A percentile compares a stretch with the other conserved stretches of the same genome.
These are phyloP conservation scores for Effrenium voratum DNA, from an alignment of 73 alveolate species.

Conservation along the genomic window DNA sequence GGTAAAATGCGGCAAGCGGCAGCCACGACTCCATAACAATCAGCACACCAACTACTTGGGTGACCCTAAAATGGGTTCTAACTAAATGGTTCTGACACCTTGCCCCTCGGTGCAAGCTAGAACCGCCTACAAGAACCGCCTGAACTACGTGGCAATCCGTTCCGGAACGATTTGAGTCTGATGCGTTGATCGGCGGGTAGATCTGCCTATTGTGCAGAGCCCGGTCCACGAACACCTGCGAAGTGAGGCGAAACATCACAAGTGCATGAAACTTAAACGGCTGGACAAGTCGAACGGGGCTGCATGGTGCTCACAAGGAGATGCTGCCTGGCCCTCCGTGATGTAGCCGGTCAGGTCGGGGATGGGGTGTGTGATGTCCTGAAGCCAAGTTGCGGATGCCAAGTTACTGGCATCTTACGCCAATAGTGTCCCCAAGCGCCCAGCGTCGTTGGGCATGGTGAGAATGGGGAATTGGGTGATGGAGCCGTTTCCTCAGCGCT, in stretches of 20 bases:
- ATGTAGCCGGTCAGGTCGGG: slow-evolving; percentile 99
- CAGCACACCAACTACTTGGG: too few species aligned
- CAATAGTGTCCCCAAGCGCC: not conserved
- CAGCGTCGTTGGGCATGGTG: slow-evolving; percentile 99
- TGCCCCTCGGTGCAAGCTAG: too few species aligned
- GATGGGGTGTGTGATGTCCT: slow-evolving; percentile 99
- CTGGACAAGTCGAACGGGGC: not conserved
- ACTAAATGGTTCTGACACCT: too few species aligned
- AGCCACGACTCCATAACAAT: too few species aligned
- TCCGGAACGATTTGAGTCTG: too few species aligned
- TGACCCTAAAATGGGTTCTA: too few species aligned
- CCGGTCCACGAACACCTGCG: slow-evolving; percentile 99
- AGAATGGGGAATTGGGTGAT: slow-evolving; percentile 97
- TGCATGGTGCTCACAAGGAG: not conserved
- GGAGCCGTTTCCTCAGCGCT: slow-evolving; percentile 58
- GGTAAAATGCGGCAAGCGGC: too few species aligned
- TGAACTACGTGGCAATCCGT: too few species aligned
- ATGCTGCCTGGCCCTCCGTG: slow-evolving; percentile 80
- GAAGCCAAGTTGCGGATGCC: not conserved
- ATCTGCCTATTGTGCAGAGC: slow-evolving; percentile 99
- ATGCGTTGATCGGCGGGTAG: slow-evolving; percentile 99
- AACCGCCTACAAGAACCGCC: not conserved
- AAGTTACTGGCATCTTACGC: too few species aligned
- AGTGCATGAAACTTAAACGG: not conserved
- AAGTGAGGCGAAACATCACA: not conserved